phyloP scores from a whole-genome alignment of 768 basidiomycete genomes.

The Dentipellis sp. region DNA sequence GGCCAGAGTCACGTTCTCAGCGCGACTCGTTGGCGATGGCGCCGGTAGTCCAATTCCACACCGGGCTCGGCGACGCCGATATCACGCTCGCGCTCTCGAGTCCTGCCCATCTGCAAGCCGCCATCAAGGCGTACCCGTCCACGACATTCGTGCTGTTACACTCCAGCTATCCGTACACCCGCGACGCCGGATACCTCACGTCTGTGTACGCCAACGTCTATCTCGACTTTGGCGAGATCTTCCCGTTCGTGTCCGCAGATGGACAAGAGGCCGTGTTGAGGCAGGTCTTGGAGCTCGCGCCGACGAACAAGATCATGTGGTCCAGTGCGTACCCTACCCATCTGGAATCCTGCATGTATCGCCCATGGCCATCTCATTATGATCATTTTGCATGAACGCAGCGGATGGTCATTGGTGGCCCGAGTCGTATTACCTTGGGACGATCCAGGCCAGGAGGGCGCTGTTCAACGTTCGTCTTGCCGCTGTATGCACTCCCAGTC shows the following conservation, averaged over 20 bases:
- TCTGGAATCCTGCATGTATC: background rate
- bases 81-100: slow-evolving; percentile 48
- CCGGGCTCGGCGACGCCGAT: slow-evolving; percentile 71
- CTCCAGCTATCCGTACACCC: slow-evolving; percentile 68
- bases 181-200: slow-evolving; percentile 71
- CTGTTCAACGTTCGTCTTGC: slow-evolving; percentile 41
- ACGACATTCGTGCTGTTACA: slow-evolving; percentile 64
- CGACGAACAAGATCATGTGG: slow-evolving; percentile 77
- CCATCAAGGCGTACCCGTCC: slow-evolving; percentile 54
- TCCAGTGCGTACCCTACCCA: slow-evolving; percentile 38
- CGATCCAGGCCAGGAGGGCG: slow-evolving; percentile 51
- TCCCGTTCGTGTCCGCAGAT: slow-evolving; percentile 52
- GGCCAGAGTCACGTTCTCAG: background rate
- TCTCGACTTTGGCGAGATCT: slow-evolving; percentile 75
- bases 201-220: slow-evolving; percentile 67
- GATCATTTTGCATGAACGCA: slow-evolving; percentile 14
- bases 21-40: background rate
- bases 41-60: slow-evolving; percentile 70
- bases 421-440: slow-evolving; percentile 64
- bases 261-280: slow-evolving; percentile 54
- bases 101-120: slow-evolving; percentile 57
- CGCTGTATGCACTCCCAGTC: background rate
- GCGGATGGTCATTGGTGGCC: slow-evolving; percentile 72
- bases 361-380: background rate
- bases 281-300: slow-evolving; percentile 61